These are phyloP conservation scores for Fraxinus baroniana DNA, from an alignment of 305 asterid species.

Conservation along the genomic window DNA sequence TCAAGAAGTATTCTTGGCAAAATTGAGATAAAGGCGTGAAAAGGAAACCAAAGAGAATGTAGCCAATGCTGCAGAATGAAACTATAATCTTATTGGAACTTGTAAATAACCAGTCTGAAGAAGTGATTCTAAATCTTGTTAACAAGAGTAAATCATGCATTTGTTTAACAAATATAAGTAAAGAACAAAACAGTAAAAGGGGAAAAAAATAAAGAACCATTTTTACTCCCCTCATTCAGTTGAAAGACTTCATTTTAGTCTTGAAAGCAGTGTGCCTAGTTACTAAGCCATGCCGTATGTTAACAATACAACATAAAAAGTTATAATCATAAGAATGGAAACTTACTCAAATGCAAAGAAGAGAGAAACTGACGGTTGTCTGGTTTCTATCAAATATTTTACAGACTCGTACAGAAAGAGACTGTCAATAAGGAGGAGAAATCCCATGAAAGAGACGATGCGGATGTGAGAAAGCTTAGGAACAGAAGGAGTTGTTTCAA, in stretches of 20 bases:
- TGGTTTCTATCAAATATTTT: constrained; percentile 64
- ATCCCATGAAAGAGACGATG: constrained; percentile 76
- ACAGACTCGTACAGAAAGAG: constrained; percentile 61
- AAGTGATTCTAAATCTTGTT: neutral
- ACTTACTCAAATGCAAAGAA: constrained; percentile 92
- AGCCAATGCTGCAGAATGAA: neutral
- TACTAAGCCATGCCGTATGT: neutral
- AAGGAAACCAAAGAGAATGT: neutral
- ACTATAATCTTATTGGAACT: neutral
- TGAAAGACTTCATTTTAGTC: neutral
- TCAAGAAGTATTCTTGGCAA: neutral
- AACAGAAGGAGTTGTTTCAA: constrained; percentile 87
- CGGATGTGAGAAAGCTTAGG: constrained; percentile 70
- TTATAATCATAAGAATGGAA: neutral
- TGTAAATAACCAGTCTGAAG: neutral
- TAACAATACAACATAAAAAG: neutral
- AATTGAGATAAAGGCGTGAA: neutral
- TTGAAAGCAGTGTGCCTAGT: neutral
- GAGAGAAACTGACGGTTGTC: constrained; percentile 84
- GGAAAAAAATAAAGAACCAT: neutral
- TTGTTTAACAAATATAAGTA: neutral
- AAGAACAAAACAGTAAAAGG: neutral
- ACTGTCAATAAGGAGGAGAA: constrained; percentile 77
- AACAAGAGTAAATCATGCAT: neutral
- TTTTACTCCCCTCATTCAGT: neutral